Percentiles rank a stretch among this genome's conserved stretches.
These are phyloP conservation scores for Camelina neglecta DNA, from an alignment of 345 rosid species.

Conservation along the genomic window DNA sequence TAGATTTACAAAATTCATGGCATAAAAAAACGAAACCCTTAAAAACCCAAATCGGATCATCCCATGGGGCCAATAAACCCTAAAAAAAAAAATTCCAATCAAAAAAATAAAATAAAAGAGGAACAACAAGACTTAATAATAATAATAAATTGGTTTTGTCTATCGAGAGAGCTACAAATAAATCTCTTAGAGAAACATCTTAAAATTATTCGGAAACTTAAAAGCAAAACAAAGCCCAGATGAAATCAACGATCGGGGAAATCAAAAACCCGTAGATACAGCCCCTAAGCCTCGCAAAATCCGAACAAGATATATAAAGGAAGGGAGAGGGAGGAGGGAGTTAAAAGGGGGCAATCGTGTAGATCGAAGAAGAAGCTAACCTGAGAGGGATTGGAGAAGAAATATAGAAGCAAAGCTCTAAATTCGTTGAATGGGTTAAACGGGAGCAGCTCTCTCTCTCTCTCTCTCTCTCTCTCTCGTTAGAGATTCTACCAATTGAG, in stretches of 20 bases:
- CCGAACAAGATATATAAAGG: not conserved
- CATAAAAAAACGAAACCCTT: constrained; percentile 28
- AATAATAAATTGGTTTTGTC: not conserved
- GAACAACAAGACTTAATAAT: too few species aligned
- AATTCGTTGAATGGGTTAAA: constrained; percentile 49
- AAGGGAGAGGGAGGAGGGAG: not conserved
- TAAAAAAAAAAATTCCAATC: not conserved
- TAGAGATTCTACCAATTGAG: constrained; percentile 52
- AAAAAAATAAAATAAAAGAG: too few species aligned
- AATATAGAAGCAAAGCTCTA: constrained; percentile 45
- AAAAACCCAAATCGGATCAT: constrained; percentile 36
- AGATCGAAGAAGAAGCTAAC: constrained; percentile 72
- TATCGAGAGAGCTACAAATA: constrained; percentile 14
- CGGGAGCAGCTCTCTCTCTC: constrained; percentile 45
- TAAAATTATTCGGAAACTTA: constrained; percentile 41
- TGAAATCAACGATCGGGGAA: constrained; percentile 28
- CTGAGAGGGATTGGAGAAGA: constrained; percentile 40
- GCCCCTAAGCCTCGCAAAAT: constrained; percentile 33
- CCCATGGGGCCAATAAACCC: constrained; percentile 47
- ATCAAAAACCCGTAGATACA: constrained; percentile 33
- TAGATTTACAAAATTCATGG: not conserved
- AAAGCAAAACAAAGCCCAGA: constrained; percentile 26
- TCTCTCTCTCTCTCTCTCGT: constrained; percentile 46
- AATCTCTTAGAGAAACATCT: constrained; percentile 20
- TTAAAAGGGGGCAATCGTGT: constrained; percentile 24